Base-by-base conservation (phyloP, 2,329 filamentous ascomycete genomes). In the Diplodia intermedia region DNA sequence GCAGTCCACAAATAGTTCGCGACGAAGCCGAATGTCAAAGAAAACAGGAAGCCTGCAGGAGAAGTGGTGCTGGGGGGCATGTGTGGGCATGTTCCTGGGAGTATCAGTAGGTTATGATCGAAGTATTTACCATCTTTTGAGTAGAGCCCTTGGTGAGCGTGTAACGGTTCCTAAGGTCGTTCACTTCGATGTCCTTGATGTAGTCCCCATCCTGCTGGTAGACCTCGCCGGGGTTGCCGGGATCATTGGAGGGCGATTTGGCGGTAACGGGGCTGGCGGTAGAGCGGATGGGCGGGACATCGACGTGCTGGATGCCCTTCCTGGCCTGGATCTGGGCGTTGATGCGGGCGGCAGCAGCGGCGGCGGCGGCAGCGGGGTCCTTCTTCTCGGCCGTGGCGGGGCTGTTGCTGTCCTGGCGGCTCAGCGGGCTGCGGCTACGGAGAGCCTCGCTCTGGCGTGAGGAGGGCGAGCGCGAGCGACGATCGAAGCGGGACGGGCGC, bases 151-250 rank as follows among this genome's bases (percentile, higher is more conserved):
- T 98, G 72, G 94, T 99, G 83, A 99, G 86, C 79, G 94, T 91
- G 81, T 99, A 99, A 75, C 94, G 92, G 79, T 98, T 99, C 72
- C 94, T 91, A 76, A 98, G 83, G 81, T 98, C 94, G 81, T 99
- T 99, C 84, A 99, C 93, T 84, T 98, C 95, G 77, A 99, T 97
- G 77, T 99, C 95, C 81, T 96, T 95, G 82, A 99, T 98, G 79
- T 92, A 98, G 82, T 99, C 95, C 75, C 95, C 95, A 78, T 98
- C 95, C 70, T 94, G 91, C 74, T 97, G 91, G 78, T 98, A 98
- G 79, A 97, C 91, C 75, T 96, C 93, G 75, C 90, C 89, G 79
- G 96, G 86, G 9, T 40, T 26, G 29, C 18, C 26, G 4, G 14
- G 23, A 3, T 20, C 40, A 70, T 88, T 88, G 50, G 85, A 82